Base-by-base conservation (phyloP, 108 stramenopile species). In the Conticribra weissflogii region DNA sequence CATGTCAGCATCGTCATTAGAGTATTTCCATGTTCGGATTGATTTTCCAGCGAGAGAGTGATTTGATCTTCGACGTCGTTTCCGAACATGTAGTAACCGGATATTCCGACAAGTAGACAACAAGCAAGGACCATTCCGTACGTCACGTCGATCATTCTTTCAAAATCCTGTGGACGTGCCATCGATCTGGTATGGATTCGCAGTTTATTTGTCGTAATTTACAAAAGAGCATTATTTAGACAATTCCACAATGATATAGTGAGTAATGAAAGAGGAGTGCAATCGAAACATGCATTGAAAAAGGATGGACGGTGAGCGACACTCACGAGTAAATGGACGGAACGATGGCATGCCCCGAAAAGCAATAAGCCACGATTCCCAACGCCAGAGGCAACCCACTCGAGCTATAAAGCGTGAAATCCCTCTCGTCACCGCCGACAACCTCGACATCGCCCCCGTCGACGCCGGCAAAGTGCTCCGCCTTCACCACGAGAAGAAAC, bases 71-170 rank as follows among this genome's bases (percentile, higher is more conserved):
- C 78, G 3, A 93, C 92, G 48, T 81, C 55, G 50, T 77, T 56
- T 17, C 92, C 89, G 68, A 92, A 92, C 91, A 91, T 88, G 59
- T 69, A 83, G 52, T 91, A 91, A 28, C 90, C 90, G 54, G 85
- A 85, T 2, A 85, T 27, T 3, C 77, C 90, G 8, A 91, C 87
- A 61, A 86, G 72, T 41, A 81, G 63, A 59, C 90, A 87, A 27
- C 70, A 52, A 3, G 50, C 44, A 18, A 85, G 53, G 21, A 91
- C 90, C 30, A 88, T 58, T 15, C 63, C 21, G 67, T 85, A 91
- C n/a, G 86, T 85, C 31, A 79, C 12, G 50, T 75, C 76, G 27
- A 86, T 83, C 73, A 91, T 86, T 48, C 70, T 71, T 70, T 91
- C 90, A 72, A 87, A 91, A 22, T 91, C 75, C 60, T 87, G 80